Base-by-base conservation (phyloP, 371 early-diverging fungal species). In the Mucor piriformis region DNA sequence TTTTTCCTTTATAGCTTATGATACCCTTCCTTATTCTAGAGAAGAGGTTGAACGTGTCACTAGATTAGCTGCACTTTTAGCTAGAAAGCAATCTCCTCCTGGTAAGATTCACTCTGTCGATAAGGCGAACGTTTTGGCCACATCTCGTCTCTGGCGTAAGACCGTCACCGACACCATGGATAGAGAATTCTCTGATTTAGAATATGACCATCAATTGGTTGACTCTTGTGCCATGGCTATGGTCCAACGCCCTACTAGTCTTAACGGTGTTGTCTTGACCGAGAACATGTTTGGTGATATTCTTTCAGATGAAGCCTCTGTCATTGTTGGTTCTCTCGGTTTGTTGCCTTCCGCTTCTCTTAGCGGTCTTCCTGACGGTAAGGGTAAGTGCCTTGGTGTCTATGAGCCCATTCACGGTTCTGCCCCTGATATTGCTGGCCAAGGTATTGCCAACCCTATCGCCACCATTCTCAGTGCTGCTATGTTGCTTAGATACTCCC, bases 271-370 rank as follows among this genome's bases (percentile, higher is more conserved):
- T 34, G 87, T 97, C 24, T 77, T 98, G 62, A 98, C 97, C 20
- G 97, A 96, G 66, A 98, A 98, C 81, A 93, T 98, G 95, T 97
- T 97, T 89, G 98, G 98, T 63, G 98, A 97, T 67, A 96, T 97
- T 63, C 78, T 97, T 57, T 90, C 92, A 8, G 98, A 98, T 70
- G 98, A 97, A 77, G 92, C 95, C 3, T 89, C 89, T 7, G 95
- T 97, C 47, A 96, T 98, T 70, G 95, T 94, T 11, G 98, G 97
- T 21, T 89, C 90, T 44, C 85, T 98, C 48, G 98, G 98, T 46
- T 83, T 97, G 54, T 73, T 98, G 68, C 98, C 98, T 15, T 90
- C 90, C 29, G 98, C 98, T 6, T 89, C 90, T 49, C 81, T 98
- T 71, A 90, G 76, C 64, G 93, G 94, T 24, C 85, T 93, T 44